Evolutionary conservation across 202 grass and related monocot species (phyloP).

Genomic region (Eragrostis tef): DNA sequence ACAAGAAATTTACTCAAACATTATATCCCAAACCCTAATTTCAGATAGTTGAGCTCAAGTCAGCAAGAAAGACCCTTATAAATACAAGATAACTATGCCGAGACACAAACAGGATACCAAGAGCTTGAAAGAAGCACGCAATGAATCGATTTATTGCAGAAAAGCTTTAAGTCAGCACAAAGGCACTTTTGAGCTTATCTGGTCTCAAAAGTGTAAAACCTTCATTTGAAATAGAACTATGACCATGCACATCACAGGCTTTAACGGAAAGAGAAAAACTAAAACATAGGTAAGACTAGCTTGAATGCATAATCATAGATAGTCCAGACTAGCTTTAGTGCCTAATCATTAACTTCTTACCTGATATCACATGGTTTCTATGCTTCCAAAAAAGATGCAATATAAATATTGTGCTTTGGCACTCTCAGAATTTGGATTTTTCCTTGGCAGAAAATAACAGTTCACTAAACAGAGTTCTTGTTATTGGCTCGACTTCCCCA

Average conservation of each 20-base stretch:
- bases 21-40: neutral
- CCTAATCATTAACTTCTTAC: no score
- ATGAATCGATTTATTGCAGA: neutral
- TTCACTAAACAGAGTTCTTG: neutral
- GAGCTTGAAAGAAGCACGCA: conserved; percentile 17
- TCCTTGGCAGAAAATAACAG: neutral
- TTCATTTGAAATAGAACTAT: conserved; percentile 8
- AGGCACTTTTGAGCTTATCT: conserved; percentile 13
- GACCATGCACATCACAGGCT: conserved; percentile 1
- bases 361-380: no score
- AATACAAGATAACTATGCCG: conserved; percentile 1
- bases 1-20: neutral
- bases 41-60: neutral
- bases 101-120: conserved; percentile 2
- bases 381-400: neutral
- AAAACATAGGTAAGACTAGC: neutral
- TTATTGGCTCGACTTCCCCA: neutral
- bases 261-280: neutral
- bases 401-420: conserved; percentile 9
- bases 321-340: no score
- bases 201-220: neutral
- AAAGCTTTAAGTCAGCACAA: conserved; percentile 27
- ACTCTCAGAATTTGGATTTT: neutral
- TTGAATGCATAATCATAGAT: conserved; percentile 12
- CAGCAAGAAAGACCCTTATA: conserved; percentile 25